These are phyloP conservation scores for Anthoceros angustus DNA, from an alignment of 225 moss, liverwort and hornwort species.

Conservation along the genomic window DNA sequence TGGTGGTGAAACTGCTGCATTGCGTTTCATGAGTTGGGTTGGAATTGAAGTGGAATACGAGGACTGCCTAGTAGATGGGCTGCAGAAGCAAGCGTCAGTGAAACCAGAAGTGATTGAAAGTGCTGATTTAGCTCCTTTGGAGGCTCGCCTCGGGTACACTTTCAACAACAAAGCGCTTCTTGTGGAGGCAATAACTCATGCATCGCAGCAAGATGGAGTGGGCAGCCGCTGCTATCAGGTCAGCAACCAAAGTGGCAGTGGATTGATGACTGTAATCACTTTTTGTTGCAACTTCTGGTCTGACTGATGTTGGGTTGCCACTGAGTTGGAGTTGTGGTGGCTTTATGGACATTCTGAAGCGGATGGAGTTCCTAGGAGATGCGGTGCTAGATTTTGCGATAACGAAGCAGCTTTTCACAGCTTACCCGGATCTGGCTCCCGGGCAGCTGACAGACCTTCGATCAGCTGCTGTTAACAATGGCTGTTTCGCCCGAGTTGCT, in stretches of 20 bases:
- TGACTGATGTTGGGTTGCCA: no score
- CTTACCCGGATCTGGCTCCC: slow-evolving; percentile 62
- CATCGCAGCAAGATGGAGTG: slow-evolving; percentile 52
- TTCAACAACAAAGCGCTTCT: slow-evolving; percentile 65
- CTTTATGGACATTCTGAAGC: slow-evolving; percentile 22
- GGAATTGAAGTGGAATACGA: slow-evolving; percentile 56
- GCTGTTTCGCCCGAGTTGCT: slow-evolving; percentile 90
- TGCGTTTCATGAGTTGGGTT: slow-evolving; percentile 78
- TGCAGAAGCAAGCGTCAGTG: slow-evolving; percentile 28
- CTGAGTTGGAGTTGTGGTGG: no score
- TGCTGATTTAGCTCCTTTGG: slow-evolving; percentile 44
- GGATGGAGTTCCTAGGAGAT: slow-evolving; percentile 95
- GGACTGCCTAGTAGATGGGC: slow-evolving; percentile 18
- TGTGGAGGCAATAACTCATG: slow-evolving; percentile 84
- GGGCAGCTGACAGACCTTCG: slow-evolving; percentile 80
- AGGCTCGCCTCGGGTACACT: slow-evolving; percentile 49
- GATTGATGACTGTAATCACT: background rate
- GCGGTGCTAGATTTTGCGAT: slow-evolving; percentile 83
- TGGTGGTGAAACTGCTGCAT: slow-evolving; percentile 34
- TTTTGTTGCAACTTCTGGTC: no score
- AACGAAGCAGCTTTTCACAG: slow-evolving; percentile 59
- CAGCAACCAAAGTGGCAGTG: slow-evolving; percentile 1
- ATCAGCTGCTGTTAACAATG: slow-evolving; percentile 94
- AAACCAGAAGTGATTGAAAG: slow-evolving; percentile 38
- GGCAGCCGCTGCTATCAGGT: slow-evolving; percentile 87